phyloP scores from a whole-genome alignment of 2,329 filamentous ascomycete genomes.

The Erysiphe pulchra region DNA sequence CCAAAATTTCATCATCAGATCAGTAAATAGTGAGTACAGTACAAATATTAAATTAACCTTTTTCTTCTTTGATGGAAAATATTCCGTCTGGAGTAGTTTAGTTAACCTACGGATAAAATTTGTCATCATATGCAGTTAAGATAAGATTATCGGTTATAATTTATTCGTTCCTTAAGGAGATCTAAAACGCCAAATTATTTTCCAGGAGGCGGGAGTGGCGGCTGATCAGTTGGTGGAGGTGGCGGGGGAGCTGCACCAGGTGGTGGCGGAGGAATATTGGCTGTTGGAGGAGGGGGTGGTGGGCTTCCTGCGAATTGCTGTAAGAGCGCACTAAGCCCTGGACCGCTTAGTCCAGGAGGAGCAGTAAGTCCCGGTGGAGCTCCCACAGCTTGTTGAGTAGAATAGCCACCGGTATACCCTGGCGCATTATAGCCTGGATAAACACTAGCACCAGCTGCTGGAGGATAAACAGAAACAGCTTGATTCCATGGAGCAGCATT shows the following conservation, averaged over 20 bases:
- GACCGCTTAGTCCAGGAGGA: conserved; percentile 23
- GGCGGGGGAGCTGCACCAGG: conserved; percentile 32
- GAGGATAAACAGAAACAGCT: conserved; percentile 16
- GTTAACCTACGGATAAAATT: too few species aligned
- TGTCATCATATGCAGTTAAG: too few species aligned
- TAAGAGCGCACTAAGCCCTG: conserved; percentile 37
- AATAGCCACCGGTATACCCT: conserved; percentile 16
- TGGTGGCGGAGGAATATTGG: conserved; percentile 13
- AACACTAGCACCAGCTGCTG: conserved; percentile 20
- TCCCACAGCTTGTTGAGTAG: conserved; percentile 19
- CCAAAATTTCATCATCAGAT: too few species aligned
- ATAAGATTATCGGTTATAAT: too few species aligned
- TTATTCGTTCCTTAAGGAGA: too few species aligned
- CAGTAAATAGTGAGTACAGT: too few species aligned
- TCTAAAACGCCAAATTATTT: too few species aligned
- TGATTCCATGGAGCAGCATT: conserved; percentile 20
- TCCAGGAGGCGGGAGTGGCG: neutral
- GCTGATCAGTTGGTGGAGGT: conserved; percentile 26
- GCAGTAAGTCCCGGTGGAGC: conserved; percentile 17
- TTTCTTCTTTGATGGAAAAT: too few species aligned
- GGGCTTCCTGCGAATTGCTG: conserved; percentile 31
- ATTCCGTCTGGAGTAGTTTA: too few species aligned
- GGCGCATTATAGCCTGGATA: conserved; percentile 27
- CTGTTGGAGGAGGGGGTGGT: conserved; percentile 27
- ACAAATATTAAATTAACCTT: too few species aligned